These are phyloP conservation scores for Debaryomyces sp. DNA, from an alignment of 1,139 yeast species.

Conservation along the genomic window DNA sequence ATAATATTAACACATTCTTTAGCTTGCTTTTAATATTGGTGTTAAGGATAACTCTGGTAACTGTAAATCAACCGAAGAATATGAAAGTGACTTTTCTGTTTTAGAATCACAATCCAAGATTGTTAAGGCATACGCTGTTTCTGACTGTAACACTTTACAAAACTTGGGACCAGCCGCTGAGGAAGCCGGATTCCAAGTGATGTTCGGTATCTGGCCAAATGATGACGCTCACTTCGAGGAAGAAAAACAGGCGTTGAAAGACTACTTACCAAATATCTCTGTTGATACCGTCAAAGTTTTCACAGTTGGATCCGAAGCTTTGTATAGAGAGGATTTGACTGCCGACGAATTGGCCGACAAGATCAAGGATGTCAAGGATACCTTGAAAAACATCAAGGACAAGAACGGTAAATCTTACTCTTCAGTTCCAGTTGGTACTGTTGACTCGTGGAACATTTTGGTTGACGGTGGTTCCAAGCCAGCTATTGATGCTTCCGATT, in stretches of 20 bases:
- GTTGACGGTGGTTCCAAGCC: conserved; percentile 74
- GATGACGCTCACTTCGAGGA: conserved; percentile 71
- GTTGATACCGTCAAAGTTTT: conserved; percentile 68
- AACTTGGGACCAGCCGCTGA: conserved; percentile 86
- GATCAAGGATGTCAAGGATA: conserved; percentile 59
- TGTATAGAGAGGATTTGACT: conserved; percentile 81
- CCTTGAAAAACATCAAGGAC: conserved; percentile 64
- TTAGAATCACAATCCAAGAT: conserved; percentile 59
- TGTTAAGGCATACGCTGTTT: conserved; percentile 81
- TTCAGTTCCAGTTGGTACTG: conserved; percentile 82
- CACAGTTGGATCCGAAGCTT: conserved; percentile 90
- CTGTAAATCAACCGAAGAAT: conserved; percentile 74
- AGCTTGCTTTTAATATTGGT: conserved; percentile 80
- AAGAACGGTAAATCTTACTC: conserved; percentile 78
- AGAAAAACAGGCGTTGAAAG: conserved; percentile 68
- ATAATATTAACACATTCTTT: conserved; percentile 23
- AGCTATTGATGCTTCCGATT: conserved; percentile 79
- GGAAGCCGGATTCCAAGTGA: conserved; percentile 67
- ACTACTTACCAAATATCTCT: conserved; percentile 73
- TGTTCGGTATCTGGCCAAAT: conserved; percentile 90
- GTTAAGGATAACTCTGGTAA: conserved; percentile 67
- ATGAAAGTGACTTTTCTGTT: conserved; percentile 59
- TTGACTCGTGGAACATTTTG: conserved; percentile 92
- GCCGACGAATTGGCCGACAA: conserved; percentile 67
- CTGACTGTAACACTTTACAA: conserved; percentile 85